Evolutionary conservation across 768 basidiomycete species (phyloP).

Genomic region (Phlegmacium glaucopus): DNA sequence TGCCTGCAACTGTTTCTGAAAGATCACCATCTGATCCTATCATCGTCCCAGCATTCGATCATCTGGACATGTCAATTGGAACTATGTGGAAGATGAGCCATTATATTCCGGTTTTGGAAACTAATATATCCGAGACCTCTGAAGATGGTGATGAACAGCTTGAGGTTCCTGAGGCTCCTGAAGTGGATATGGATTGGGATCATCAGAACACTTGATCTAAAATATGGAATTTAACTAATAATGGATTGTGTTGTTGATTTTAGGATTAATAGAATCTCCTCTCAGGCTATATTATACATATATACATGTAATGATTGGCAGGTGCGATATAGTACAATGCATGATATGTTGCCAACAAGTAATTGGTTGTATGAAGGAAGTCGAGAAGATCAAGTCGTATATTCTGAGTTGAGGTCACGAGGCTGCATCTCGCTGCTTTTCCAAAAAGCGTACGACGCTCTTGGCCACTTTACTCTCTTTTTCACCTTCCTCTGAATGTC

Average conservation of each 20-base stretch:
- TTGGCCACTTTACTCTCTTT: conserved; percentile 41
- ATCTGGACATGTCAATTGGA: conserved; percentile 64
- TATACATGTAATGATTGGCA: not conserved
- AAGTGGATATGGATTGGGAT: not conserved
- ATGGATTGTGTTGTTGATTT: too few relatives aligned
- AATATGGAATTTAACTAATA: too few relatives aligned
- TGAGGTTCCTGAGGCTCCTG: not conserved
- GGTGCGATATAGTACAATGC: not conserved
- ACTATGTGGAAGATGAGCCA: conserved; percentile 85
- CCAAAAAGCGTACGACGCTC: conserved; percentile 54
- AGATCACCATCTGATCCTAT: conserved; percentile 32
- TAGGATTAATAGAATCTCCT: too few relatives aligned
- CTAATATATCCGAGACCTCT: conserved; percentile 54
- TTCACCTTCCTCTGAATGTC: conserved; percentile 19
- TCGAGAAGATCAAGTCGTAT: not conserved
- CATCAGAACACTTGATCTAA: too few relatives aligned
- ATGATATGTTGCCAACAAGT: not conserved
- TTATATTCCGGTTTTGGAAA: conserved; percentile 71
- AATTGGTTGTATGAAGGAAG: too few relatives aligned
- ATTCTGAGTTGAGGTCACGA: not conserved
- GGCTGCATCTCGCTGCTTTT: conserved; percentile 31
- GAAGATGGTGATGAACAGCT: conserved; percentile 38
- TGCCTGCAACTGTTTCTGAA: conserved; percentile 53
- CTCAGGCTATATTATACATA: not conserved
- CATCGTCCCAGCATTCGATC: conserved; percentile 81